Evolutionary conservation across 192 early-diverging fungal genomes (phyloP).

Genomic region (Entomortierella chlamydospora): DNA sequence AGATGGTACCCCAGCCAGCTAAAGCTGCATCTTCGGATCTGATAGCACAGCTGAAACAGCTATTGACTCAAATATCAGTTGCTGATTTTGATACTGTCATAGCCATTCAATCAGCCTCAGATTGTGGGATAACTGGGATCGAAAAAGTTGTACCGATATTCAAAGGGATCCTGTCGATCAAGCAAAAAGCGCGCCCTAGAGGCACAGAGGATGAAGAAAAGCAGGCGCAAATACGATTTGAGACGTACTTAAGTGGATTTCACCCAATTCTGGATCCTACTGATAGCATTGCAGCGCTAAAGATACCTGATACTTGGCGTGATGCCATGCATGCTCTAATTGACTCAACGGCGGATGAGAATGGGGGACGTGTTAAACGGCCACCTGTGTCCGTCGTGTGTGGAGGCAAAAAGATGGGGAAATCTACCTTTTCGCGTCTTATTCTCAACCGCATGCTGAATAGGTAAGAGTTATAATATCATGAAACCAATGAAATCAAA

Average conservation of each 20-base stretch:
- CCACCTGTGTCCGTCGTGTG: constrained; percentile 73
- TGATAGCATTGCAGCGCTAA: constrained; percentile 23
- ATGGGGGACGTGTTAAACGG: constrained; percentile 12
- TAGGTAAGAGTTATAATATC: constrained; percentile 52
- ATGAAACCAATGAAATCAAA: not conserved
- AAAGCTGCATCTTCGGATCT: not conserved
- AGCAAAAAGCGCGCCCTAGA: constrained; percentile 27
- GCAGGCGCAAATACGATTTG: constrained; percentile 19
- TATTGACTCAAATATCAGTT: not conserved
- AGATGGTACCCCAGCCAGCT: constrained; percentile 16
- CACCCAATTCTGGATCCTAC: constrained; percentile 55
- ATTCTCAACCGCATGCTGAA: constrained; percentile 81
- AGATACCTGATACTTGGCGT: constrained; percentile 23
- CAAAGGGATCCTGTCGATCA: constrained; percentile 61
- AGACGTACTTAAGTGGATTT: constrained; percentile 58
- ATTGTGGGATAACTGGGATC: constrained; percentile 60
- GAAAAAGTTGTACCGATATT: constrained; percentile 58
- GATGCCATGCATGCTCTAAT: constrained; percentile 32
- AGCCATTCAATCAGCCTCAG: constrained; percentile 49
- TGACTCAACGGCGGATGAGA: constrained; percentile 21
- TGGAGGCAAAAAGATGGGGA: constrained; percentile 87
- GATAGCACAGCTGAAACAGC: constrained; percentile 19
- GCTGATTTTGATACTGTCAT: constrained; percentile 52
- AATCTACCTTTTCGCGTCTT: constrained; percentile 88
- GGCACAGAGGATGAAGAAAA: constrained; percentile 13